Evolutionary conservation across 495 filamentous ascomycete species (phyloP).

Genomic region (Venustampulla echinocandica): DNA sequence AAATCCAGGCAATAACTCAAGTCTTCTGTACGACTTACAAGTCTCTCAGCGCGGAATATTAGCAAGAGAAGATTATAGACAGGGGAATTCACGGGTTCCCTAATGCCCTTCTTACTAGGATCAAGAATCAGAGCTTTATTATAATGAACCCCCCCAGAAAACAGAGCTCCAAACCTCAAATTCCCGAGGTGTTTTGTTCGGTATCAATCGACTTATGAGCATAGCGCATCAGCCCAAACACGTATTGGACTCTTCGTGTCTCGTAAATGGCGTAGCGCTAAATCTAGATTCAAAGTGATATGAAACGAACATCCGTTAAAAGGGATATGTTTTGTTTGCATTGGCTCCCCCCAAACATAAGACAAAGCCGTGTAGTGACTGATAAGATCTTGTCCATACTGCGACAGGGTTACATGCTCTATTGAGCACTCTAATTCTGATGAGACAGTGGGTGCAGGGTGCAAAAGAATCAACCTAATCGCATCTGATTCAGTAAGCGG

Average conservation of each 20-base stretch:
- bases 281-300: background rate
- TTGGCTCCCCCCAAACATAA: constrained; percentile 7
- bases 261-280: background rate
- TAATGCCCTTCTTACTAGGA: too few relatives aligned
- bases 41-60: too few relatives aligned
- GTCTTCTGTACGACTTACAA: too few relatives aligned
- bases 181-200: too few relatives aligned
- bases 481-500: background rate
- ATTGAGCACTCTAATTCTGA: background rate
- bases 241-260: background rate
- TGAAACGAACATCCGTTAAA: background rate
- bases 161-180: too few relatives aligned
- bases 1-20: too few relatives aligned
- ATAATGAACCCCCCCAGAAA: too few relatives aligned
- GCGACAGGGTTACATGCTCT: constrained; percentile 10
- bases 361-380: constrained; percentile 8
- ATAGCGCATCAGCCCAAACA: background rate
- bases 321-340: background rate
- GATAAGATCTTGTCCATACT: constrained; percentile 7
- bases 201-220: too few relatives aligned
- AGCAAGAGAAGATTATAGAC: too few relatives aligned
- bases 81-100: too few relatives aligned
- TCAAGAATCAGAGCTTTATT: too few relatives aligned
- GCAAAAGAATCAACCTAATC: background rate
- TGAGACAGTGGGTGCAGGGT: background rate